Conservation (phyloP, 106 monocot genomes). For the Phalaenopsis equestris region DNA sequence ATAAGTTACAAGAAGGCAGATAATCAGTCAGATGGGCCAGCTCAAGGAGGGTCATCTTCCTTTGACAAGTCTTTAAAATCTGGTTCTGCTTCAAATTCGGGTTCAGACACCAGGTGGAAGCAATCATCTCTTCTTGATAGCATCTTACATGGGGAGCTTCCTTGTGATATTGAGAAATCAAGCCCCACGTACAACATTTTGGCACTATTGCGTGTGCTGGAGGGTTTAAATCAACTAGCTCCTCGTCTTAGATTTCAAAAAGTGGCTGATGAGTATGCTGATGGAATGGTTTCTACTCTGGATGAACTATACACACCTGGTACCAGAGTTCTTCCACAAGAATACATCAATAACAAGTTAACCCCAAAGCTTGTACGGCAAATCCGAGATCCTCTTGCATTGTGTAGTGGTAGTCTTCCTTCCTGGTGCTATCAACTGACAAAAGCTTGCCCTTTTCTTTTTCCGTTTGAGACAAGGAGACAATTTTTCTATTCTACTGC, state of each 20-base stretch:
- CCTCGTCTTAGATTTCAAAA: conserved; percentile 70
- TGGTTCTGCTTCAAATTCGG: conserved; percentile 35
- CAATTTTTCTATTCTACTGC: conserved; percentile 96
- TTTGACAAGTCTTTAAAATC: conserved; percentile 36
- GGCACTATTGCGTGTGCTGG: conserved; percentile 78
- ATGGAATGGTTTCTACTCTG: conserved; percentile 44
- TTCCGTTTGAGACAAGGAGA: conserved; percentile 94
- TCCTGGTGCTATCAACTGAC: conserved; percentile 98
- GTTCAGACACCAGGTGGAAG: conserved; percentile 29
- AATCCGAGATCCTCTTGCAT: conserved; percentile 93
- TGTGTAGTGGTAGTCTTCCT: conserved; percentile 96
- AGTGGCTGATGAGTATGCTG: conserved; percentile 76
- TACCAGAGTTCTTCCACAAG: conserved; percentile 49
- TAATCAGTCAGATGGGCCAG: conserved; percentile 38
- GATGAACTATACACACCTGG: conserved; percentile 49
- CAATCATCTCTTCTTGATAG: conserved; percentile 83
- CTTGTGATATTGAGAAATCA: conserved; percentile 89
- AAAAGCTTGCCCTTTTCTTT: conserved; percentile 90
- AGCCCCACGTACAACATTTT: conserved; percentile 82
- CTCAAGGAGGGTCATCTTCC: conserved; percentile 36
- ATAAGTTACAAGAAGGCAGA: conserved; percentile 90
- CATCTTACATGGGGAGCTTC: conserved; percentile 89
- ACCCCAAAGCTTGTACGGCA: conserved; percentile 92
- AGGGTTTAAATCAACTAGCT: conserved; percentile 84
- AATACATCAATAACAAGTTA: conserved; percentile 80